A percentile compares a stretch with the other conserved stretches of the same genome.
Conservation (phyloP, 1,284 basidiomycete species). For the Leccinum colubrinum region DNA sequence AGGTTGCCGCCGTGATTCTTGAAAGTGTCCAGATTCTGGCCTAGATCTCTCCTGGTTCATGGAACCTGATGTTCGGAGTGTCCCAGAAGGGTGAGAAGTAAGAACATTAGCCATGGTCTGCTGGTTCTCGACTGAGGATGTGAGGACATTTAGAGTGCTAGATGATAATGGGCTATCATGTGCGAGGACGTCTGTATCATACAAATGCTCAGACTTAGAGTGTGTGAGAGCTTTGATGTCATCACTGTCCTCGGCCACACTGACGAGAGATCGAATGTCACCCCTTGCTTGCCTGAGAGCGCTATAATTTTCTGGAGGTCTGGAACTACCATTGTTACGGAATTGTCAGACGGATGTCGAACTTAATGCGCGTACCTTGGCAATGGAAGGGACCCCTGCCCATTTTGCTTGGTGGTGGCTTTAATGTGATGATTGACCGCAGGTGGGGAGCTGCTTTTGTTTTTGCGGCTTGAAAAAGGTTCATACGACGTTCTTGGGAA, state of each 20-base stretch:
- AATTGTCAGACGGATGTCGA: conserved; percentile 3
- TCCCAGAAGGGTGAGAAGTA: conserved; percentile 12
- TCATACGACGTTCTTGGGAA: neutral
- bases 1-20: conserved; percentile 6
- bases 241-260: neutral
- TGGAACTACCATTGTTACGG: neutral
- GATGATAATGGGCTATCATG: conserved; percentile 5
- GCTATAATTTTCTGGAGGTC: neutral
- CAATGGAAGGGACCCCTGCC: neutral
- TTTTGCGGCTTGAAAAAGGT: neutral
- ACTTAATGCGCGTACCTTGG: conserved; percentile 13
- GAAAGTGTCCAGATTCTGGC: conserved; percentile 4
- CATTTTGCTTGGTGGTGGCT: conserved; percentile 1
- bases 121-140: conserved; percentile 2
- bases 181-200: neutral
- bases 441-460: neutral
- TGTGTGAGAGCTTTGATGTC: conserved; percentile 8
- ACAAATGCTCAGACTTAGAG: conserved; percentile 7
- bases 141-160: conserved; percentile 1
- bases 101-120: neutral
- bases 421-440: conserved; percentile 11
- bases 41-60: conserved; percentile 5
- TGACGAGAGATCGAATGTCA: neutral
- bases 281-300: neutral
- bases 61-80: neutral